Conservation (phyloP, 768 basidiomycete genomes). For the Leccinum rimulosum region DNA sequence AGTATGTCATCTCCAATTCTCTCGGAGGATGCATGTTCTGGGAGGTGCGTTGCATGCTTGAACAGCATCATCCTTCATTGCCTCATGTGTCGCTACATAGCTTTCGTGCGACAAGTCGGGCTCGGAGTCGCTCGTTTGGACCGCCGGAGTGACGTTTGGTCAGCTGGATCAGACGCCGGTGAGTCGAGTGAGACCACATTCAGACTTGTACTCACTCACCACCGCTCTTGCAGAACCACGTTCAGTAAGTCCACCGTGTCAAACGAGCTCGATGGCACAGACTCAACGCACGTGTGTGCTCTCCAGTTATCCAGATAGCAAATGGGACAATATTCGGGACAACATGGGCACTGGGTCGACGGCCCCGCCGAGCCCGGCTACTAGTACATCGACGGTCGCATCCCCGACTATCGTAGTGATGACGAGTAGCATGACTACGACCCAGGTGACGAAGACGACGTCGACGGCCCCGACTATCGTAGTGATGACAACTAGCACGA, state of each 20-base stretch:
- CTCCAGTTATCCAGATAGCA: slow-evolving; percentile 59
- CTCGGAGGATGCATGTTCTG: slow-evolving; percentile 76
- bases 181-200: background rate
- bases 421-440: background rate
- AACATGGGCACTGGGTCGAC: slow-evolving; percentile 49
- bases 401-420: background rate
- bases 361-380: slow-evolving; percentile 20
- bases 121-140: slow-evolving; percentile 54
- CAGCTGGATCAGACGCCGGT: slow-evolving; percentile 53
- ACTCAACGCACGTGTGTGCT: background rate
- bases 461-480: background rate
- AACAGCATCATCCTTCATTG: background rate
- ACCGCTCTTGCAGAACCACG: slow-evolving; percentile 46
- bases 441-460: background rate
- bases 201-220: background rate
- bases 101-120: slow-evolving; percentile 62
- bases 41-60: slow-evolving; percentile 38
- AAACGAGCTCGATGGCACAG: background rate
- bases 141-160: slow-evolving; percentile 46
- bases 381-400: slow-evolving; percentile 5
- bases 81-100: slow-evolving; percentile 11
- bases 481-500: background rate
- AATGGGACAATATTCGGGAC: slow-evolving; percentile 66
- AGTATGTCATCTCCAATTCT: slow-evolving; percentile 59
- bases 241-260: slow-evolving; percentile 37